Evolutionary conservation across 306 rosid species (phyloP).

Genomic region (Vigna reflexopilosa): DNA sequence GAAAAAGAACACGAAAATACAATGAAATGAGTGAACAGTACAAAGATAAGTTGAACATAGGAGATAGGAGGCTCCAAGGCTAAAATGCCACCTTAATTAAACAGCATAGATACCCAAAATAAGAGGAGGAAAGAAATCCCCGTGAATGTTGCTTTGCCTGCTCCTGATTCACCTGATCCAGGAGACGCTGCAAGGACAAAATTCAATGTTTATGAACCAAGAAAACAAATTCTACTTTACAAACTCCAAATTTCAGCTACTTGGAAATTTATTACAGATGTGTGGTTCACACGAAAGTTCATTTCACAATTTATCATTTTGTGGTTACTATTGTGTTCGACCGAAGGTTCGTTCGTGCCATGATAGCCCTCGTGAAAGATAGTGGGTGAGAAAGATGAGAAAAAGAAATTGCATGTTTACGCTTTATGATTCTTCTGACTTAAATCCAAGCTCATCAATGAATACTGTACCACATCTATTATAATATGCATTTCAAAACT

Average conservation of each 20-base stretch:
- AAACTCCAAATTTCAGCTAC: background rate
- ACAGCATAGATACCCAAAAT: slow-evolving; percentile 52
- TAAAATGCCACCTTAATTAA: slow-evolving; percentile 40
- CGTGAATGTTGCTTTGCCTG: slow-evolving; percentile 48
- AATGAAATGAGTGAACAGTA: slow-evolving; percentile 25
- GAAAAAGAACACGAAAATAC: background rate
- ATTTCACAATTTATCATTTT: background rate
- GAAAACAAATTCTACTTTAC: background rate
- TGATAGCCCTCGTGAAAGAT: background rate
- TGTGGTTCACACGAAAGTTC: background rate
- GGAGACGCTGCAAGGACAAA: slow-evolving; percentile 44
- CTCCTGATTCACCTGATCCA: slow-evolving; percentile 40
- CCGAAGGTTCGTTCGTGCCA: background rate
- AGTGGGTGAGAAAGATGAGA: slow-evolving; percentile 1
- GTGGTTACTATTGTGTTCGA: background rate
- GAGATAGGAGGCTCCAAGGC: background rate
- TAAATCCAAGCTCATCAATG: background rate
- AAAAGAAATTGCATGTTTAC: background rate
- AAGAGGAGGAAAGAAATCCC: slow-evolving; percentile 58
- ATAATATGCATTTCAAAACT: background rate
- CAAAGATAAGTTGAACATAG: slow-evolving; percentile 27
- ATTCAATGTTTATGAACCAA: slow-evolving; percentile 12
- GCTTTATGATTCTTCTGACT: background rate
- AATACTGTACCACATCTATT: background rate
- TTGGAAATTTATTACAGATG: background rate